phyloP scores from a whole-genome alignment of 352 stramenopile species.

The Phytopythium kandeliae region DNA sequence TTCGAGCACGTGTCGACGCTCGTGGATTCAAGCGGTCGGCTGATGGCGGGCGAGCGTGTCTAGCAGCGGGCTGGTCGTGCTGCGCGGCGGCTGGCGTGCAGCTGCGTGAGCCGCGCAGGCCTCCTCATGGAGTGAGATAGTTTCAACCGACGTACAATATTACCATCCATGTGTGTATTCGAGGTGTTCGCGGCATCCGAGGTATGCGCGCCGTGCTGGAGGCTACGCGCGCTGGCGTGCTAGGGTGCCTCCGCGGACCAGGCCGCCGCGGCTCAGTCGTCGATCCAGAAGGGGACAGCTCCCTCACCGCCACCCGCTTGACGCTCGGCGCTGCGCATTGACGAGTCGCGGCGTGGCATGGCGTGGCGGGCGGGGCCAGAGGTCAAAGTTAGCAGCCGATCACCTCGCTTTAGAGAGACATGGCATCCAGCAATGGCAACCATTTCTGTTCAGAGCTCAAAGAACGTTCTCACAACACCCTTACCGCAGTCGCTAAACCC shows the following conservation, averaged over 20 bases:
- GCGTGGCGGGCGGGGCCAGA: background rate
- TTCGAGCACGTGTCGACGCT: slow-evolving; percentile 48
- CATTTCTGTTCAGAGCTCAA: too few relatives aligned
- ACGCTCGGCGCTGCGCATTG: background rate
- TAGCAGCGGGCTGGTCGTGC: background rate
- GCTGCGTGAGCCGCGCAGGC: too few relatives aligned
- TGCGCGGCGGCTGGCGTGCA: background rate
- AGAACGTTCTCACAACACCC: too few relatives aligned
- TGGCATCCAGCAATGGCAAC: too few relatives aligned
- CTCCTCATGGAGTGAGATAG: background rate
- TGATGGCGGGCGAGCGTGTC: slow-evolving; percentile 2
- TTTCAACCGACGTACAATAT: too few relatives aligned
- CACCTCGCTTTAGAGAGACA: background rate
- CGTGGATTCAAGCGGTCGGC: slow-evolving; percentile 13
- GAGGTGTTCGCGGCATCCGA: too few relatives aligned
- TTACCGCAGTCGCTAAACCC: background rate
- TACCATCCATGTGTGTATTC: background rate
- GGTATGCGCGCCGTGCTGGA: too few relatives aligned
- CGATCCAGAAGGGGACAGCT: background rate
- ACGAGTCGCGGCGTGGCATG: background rate
- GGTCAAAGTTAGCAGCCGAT: background rate
- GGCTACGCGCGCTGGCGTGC: too few relatives aligned
- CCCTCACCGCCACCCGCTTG: too few relatives aligned
- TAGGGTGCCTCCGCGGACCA: too few relatives aligned
- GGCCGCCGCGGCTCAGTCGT: background rate